A percentile compares a stretch with the other conserved stretches of the same genome.
phyloP scores from a whole-genome alignment of 306 rosid genomes.

The Trifolium subterraneum region DNA sequence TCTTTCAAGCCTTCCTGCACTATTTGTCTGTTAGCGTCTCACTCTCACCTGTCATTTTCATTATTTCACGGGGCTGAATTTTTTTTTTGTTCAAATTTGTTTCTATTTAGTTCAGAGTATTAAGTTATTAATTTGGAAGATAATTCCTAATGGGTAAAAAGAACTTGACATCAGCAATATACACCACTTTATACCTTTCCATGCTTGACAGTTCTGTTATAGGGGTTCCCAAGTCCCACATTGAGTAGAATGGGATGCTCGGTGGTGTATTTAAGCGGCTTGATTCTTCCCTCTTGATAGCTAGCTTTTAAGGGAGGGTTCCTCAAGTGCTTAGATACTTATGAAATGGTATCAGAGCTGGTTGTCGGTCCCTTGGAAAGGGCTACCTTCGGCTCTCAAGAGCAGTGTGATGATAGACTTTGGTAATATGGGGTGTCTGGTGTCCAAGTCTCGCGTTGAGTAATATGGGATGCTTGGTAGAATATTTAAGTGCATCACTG shows the following conservation, averaged over 20 bases:
- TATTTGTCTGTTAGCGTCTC: slow-evolving; percentile 31
- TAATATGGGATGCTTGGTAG: background rate
- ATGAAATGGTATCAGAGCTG: background rate
- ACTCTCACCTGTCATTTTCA: slow-evolving; percentile 31
- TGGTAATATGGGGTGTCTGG: background rate
- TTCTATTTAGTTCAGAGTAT: slow-evolving; percentile 21
- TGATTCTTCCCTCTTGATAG: background rate
- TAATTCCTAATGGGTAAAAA: slow-evolving; percentile 7
- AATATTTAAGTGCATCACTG: background rate
- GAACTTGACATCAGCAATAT: background rate
- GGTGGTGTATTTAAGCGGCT: background rate
- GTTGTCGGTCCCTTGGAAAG: background rate
- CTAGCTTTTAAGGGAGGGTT: background rate
- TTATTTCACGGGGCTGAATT: slow-evolving; percentile 19
- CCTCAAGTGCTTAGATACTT: background rate
- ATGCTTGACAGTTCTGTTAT: slow-evolving; percentile 24
- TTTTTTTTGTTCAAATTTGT: slow-evolving; percentile 15
- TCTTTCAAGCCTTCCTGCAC: slow-evolving; percentile 1
- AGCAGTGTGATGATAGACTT: background rate
- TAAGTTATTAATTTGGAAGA: background rate
- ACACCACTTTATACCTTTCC: slow-evolving; percentile 1
- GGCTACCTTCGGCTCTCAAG: background rate
- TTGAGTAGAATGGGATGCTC: background rate
- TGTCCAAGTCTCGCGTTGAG: background rate
- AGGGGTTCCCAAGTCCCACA: background rate